Base-by-base conservation (phyloP, 2,329 filamentous ascomycete species). In the Pseudogymnoascus verrucosus region DNA sequence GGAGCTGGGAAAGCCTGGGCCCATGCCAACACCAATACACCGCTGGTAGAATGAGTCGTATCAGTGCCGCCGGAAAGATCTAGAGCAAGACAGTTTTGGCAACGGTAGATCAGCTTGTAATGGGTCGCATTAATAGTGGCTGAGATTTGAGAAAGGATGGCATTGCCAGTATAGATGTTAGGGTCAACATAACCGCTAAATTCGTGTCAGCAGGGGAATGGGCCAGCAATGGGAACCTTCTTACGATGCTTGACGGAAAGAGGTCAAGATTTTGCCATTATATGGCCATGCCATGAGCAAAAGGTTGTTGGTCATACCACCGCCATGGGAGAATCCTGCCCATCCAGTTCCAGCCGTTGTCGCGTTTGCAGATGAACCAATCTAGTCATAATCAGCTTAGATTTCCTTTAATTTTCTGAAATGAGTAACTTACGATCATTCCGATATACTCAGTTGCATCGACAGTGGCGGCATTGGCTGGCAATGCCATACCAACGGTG, bases 211-310 rank as follows among this genome's bases (percentile, higher is more conserved):
- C 10, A 57, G 47, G 10, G 47, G 14, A 57, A 11, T 34, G 14
- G 2, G 47, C n/a, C 11, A 12, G n/a, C n/a, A 31, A 5, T 6
- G 2, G 26, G 7, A 57, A 31, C 16, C 21, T 11, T 66, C 70
- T 47, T 66, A 74, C 72, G 78, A 78, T 3, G 82, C 79, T 68
- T 81, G 85, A 62, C 82, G 79, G 73, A 88, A 82, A 1, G 82
- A 82, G 0, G 84, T 86, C 36, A 83, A 74, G 61, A 88, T 76
- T 12, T 78, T 76, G 23, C 68, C 69, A 21, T 80, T 77, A 67
- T 82, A 77, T 2, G 84, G 80, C 78, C 83, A 88, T 2, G 82
- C 82, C 67, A 85, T 75, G 14, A 88, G 74, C 62, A 88, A 79
- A 3, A 88, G 75, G 40, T 79, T 79, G 67, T 80, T 79, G 7